These are phyloP conservation scores for Tulasnella calospora DNA, from an alignment of 768 basidiomycete species.

Conservation along the genomic window DNA sequence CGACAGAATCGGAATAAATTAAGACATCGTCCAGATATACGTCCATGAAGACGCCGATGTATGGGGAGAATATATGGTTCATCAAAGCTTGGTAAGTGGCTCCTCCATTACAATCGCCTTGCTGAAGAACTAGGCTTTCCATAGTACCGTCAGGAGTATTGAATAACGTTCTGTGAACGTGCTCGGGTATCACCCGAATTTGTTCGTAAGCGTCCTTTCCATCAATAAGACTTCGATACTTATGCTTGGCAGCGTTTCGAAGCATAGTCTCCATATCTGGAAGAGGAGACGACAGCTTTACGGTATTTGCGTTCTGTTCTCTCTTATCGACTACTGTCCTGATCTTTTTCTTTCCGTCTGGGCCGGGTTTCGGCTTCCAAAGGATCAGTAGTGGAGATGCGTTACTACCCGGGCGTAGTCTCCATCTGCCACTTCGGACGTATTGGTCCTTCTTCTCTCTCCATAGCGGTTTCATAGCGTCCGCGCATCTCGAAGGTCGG, in stretches of 20 bases:
- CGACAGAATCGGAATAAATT: constrained; percentile 41
- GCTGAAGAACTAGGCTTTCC: constrained; percentile 26
- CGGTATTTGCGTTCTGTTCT: constrained; percentile 17
- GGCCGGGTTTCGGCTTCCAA: constrained; percentile 3
- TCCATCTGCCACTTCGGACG: constrained; percentile 8
- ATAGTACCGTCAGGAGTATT: constrained; percentile 16
- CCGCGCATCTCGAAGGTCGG: constrained; percentile 1
- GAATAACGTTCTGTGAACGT: constrained; percentile 13
- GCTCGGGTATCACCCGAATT: constrained; percentile 12
- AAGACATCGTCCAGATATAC: constrained; percentile 47
- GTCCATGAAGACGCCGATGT: constrained; percentile 43
- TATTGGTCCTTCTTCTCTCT: constrained; percentile 8
- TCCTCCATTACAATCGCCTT: constrained; percentile 35
- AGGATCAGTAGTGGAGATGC: constrained; percentile 2
- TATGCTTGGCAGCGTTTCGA: not conserved
- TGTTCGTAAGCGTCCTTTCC: constrained; percentile 23
- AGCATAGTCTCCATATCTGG: constrained; percentile 22
- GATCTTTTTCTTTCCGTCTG: constrained; percentile 13
- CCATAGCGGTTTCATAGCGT: constrained; percentile 8
- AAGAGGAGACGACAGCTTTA: constrained; percentile 13
- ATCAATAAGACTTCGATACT: constrained; percentile 14
- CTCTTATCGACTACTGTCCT: constrained; percentile 24
- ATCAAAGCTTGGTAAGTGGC: constrained; percentile 39
- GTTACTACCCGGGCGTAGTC: not conserved
- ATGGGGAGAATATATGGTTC: constrained; percentile 35